Conservation (phyloP, 495 filamentous ascomycete species). For the Emericellopsis terricola region DNA sequence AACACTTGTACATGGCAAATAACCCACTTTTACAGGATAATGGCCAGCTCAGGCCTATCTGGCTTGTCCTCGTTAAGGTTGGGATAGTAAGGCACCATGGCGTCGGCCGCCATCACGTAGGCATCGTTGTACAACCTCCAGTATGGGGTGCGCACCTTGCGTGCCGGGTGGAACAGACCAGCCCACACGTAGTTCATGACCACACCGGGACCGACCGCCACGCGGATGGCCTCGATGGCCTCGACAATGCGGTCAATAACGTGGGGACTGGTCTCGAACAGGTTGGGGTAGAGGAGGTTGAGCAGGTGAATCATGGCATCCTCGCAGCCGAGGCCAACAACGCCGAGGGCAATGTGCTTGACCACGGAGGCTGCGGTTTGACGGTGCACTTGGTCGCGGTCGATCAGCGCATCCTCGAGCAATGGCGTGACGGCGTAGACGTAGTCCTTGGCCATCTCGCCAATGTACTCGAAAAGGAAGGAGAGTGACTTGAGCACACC, state of each 20-base stretch:
- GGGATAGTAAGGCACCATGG: slow-evolving; percentile 92
- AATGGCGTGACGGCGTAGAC: slow-evolving; percentile 97
- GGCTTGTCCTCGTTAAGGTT: slow-evolving; percentile 59
- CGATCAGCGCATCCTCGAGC: slow-evolving; percentile 92
- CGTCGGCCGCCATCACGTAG: slow-evolving; percentile 87
- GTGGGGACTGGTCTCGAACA: slow-evolving; percentile 96
- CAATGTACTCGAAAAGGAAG: slow-evolving; percentile 98
- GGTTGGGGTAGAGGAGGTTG: slow-evolving; percentile 87
- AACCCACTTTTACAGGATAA: slow-evolving; percentile 65
- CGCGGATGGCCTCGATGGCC: slow-evolving; percentile 88
- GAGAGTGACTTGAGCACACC: slow-evolving; percentile 93
- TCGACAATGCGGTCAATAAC: slow-evolving; percentile 97
- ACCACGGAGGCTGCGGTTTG: slow-evolving; percentile 93
- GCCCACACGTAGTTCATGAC: slow-evolving; percentile 98
- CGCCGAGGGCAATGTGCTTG: slow-evolving; percentile 91
- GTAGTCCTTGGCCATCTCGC: slow-evolving; percentile 99
- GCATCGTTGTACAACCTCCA: slow-evolving; percentile 93
- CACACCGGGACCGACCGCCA: slow-evolving; percentile 78
- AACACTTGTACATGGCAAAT: no score
- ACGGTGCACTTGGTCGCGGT: slow-evolving; percentile 94
- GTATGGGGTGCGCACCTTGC: slow-evolving; percentile 84
- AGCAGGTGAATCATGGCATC: slow-evolving; percentile 97
- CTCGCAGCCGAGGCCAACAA: slow-evolving; percentile 93
- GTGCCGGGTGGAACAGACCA: slow-evolving; percentile 87
- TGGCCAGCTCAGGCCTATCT: slow-evolving; percentile 59